Base-by-base conservation (phyloP, 1,284 basidiomycete species). In the Caloboletus inedulis region DNA sequence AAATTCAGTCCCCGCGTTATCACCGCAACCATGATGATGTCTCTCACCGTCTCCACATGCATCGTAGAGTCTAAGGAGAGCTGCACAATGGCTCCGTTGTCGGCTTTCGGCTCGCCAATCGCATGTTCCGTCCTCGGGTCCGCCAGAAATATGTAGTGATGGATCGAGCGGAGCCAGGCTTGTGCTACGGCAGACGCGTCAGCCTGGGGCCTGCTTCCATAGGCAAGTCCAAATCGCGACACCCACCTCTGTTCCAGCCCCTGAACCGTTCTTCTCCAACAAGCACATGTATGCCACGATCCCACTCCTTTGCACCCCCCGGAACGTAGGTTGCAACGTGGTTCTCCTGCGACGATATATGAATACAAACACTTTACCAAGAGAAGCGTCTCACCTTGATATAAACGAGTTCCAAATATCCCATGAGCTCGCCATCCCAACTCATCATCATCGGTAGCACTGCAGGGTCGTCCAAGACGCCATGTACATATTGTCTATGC, bases 351-450 rank as follows among this genome's bases (percentile, higher is more conserved):
- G 14, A 36, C 10, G 29, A 14, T 7, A 18, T 13, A 19, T 60
- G 2, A 59, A 25, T 12, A 6, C n/a, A n/a, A 13, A 31, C 41
- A 31, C 9, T 1, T 16, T 8, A 14, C 4, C 9, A 7, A 7
- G 18, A 8, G 5, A 1, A 23, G 14, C 2, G 9, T 27, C 50
- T 27, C 52, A 77, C 76, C 69, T 77, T 82, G 47, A 74, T 66
- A 70, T 78, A 83, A 14, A 74, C 74, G 23, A 80, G 53, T 62
- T 83, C 82, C 14, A 68, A 60, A 51, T 83, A 83, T 3, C 79
- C 80, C 62, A 80, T 80, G 42, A 74, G 63, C 59, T 80, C 77
- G 2, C 76, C 77, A 51, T 81, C 74, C 78, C 78, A 80, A 56
- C 73, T 72, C 62, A 77, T 74, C 52, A 84, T 73, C 18, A 78